A percentile compares a stretch with the other conserved stretches of the same genome.
phyloP scores from a whole-genome alignment of 2,329 filamentous ascomycete genomes.

The Gaeumannomyces tritici region DNA sequence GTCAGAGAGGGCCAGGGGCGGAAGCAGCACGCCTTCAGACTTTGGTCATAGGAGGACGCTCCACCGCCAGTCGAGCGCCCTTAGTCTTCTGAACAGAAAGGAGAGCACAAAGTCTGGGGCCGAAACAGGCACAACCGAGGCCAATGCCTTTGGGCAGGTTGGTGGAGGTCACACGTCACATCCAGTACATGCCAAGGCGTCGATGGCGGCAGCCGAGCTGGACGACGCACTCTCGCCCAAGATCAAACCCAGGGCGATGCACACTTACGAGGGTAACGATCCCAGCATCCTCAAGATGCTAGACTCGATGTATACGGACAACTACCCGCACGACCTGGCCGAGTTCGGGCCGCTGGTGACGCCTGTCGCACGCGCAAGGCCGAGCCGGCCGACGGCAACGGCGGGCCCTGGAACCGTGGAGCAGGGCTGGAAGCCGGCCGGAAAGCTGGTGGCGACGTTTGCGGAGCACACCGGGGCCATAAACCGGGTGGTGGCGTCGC shows the following conservation, averaged over 20 bases:
- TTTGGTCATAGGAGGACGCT: slow-evolving; percentile 33
- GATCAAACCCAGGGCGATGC: slow-evolving; percentile 33
- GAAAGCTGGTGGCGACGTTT: slow-evolving; percentile 78
- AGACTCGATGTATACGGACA: slow-evolving; percentile 74
- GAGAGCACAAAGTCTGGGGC: slow-evolving; percentile 48
- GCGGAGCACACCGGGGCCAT: slow-evolving; percentile 78
- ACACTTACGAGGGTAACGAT: slow-evolving; percentile 78
- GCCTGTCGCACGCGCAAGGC: slow-evolving; percentile 45
- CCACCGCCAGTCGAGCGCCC: slow-evolving; percentile 48
- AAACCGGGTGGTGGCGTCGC: slow-evolving; percentile 71
- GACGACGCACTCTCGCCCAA: slow-evolving; percentile 30
- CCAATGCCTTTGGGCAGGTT: slow-evolving; percentile 51
- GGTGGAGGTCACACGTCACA: slow-evolving; percentile 33
- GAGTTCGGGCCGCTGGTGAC: slow-evolving; percentile 76
- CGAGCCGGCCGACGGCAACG: slow-evolving; percentile 22
- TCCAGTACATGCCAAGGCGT: slow-evolving; percentile 9
- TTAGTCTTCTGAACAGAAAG: slow-evolving; percentile 48
- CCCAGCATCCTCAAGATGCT: slow-evolving; percentile 61
- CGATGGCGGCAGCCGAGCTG: slow-evolving; percentile 17
- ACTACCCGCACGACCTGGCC: slow-evolving; percentile 54
- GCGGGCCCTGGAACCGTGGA: slow-evolving; percentile 38
- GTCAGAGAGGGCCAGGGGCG: slow-evolving; percentile 20
- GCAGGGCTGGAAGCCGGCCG: slow-evolving; percentile 72
- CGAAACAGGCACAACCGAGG: slow-evolving; percentile 48
- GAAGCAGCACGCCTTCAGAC: slow-evolving; percentile 13